Evolutionary conservation across 148 eudicot species (phyloP).

Genomic region (Salicornia ramosissima): DNA sequence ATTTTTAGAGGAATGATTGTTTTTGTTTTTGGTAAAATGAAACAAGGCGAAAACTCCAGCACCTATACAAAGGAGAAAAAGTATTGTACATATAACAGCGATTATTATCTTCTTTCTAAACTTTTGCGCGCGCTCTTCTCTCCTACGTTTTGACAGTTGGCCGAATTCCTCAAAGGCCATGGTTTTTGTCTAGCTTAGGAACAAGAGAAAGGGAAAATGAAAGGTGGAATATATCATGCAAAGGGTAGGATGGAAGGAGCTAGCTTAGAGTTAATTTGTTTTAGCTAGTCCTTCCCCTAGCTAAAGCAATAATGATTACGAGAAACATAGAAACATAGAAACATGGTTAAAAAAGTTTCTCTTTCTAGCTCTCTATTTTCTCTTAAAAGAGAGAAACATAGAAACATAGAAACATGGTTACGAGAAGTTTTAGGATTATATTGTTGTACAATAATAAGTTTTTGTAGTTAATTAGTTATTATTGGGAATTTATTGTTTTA

Average conservation of each 20-base stretch:
- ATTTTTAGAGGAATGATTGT: background rate
- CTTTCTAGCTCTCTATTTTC: slow-evolving; percentile 4
- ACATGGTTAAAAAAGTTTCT: slow-evolving; percentile 41
- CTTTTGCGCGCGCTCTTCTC: slow-evolving; percentile 42
- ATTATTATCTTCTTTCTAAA: slow-evolving; percentile 34
- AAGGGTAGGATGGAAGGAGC: background rate
- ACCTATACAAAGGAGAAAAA: slow-evolving; percentile 36
- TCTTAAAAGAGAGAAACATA: slow-evolving; percentile 12
- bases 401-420: slow-evolving; percentile 25
- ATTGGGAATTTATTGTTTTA: slow-evolving; percentile 10
- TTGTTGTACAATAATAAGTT: slow-evolving; percentile 7
- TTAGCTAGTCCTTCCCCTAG: slow-evolving; percentile 33
- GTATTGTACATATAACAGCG: slow-evolving; percentile 15
- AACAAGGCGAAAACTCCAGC: slow-evolving; percentile 36
- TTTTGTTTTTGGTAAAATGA: slow-evolving; percentile 16
- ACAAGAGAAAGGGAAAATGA: background rate
- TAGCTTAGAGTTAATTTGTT: slow-evolving; percentile 17
- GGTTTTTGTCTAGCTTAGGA: background rate
- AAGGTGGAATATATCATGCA: background rate
- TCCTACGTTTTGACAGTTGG: slow-evolving; percentile 55
- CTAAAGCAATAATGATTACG: slow-evolving; percentile 27
- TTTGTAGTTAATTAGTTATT: slow-evolving; percentile 12
- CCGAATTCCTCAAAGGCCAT: slow-evolving; percentile 82
- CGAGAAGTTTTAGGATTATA: slow-evolving; percentile 41
- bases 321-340: slow-evolving; percentile 15